Percentiles rank a stretch among this genome's conserved stretches.
Conservation (phyloP, 768 basidiomycete genomes). For the Lentinus brumalis region DNA sequence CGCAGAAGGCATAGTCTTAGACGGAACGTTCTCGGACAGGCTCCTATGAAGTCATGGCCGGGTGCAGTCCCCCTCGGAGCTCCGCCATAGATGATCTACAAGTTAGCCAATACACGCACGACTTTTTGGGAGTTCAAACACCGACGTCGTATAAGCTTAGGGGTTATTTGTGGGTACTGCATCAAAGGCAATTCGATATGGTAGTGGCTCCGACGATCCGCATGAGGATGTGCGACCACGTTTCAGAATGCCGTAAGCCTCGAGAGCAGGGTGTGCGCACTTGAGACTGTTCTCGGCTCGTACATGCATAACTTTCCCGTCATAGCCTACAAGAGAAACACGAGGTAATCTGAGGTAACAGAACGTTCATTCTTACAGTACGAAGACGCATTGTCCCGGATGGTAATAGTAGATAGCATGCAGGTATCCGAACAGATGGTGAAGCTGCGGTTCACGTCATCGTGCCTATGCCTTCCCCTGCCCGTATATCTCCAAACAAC, state of each 20-base stretch:
- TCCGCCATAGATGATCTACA: too few relatives aligned
- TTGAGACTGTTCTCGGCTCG: too few relatives aligned
- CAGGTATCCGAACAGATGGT: not conserved
- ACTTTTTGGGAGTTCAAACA: not conserved
- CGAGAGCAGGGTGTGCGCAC: not conserved
- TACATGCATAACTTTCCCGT: too few relatives aligned
- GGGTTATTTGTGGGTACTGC: slow-evolving; percentile 8
- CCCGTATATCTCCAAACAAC: slow-evolving; percentile 77
- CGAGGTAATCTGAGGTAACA: too few relatives aligned
- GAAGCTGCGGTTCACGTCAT: not conserved
- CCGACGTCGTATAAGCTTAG: not conserved
- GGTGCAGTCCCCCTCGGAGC: too few relatives aligned
- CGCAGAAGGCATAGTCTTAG: too few relatives aligned
- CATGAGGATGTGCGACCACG: not conserved
- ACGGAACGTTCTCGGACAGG: too few relatives aligned
- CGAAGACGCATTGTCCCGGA: too few relatives aligned
- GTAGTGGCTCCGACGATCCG: not conserved
- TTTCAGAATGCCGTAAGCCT: not conserved
- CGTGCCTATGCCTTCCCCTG: slow-evolving; percentile 27
- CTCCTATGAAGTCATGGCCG: too few relatives aligned
- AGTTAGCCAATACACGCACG: not conserved
- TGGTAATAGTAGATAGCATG: not conserved
- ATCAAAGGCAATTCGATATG: too few relatives aligned
- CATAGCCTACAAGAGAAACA: too few relatives aligned
- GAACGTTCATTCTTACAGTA: too few relatives aligned